phyloP scores from a whole-genome alignment of 768 basidiomycete genomes.

The Termitomyces sp. region DNA sequence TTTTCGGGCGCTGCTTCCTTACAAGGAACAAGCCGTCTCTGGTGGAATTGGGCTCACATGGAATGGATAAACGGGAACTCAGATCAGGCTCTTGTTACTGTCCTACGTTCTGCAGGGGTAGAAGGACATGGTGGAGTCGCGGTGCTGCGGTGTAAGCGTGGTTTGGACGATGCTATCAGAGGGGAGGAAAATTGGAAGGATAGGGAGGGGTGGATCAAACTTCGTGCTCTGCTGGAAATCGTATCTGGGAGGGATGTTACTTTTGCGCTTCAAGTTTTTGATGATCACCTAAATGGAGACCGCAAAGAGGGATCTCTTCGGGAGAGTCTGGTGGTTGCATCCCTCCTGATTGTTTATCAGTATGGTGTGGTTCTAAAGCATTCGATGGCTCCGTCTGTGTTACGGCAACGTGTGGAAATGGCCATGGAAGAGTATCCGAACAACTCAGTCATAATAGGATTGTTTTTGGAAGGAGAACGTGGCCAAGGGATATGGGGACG shows the following conservation, averaged over 20 bases:
- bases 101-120: conserved; percentile 51
- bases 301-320: conserved; percentile 26
- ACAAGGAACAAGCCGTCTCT: conserved; percentile 44
- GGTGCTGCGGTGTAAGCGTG: conserved; percentile 61
- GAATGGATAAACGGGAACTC: conserved; percentile 65
- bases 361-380: conserved; percentile 52
- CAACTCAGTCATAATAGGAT: conserved; percentile 68
- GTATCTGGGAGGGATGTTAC: conserved; percentile 41
- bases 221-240: conserved; percentile 64
- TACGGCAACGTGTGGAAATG: conserved; percentile 54
- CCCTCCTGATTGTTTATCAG: conserved; percentile 58
- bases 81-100: conserved; percentile 48
- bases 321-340: conserved; percentile 57
- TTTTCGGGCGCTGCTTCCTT: conserved; percentile 35
- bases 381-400: conserved; percentile 51
- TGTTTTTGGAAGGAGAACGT: conserved; percentile 75
- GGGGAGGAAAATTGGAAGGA: conserved; percentile 44
- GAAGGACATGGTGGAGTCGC: conserved; percentile 50
- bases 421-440: conserved; percentile 58
- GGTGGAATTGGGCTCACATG: conserved; percentile 86
- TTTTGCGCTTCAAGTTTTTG: conserved; percentile 40
- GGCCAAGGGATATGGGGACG: conserved; percentile 79
- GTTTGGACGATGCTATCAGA: conserved; percentile 49
- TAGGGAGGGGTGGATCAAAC: conserved; percentile 61
- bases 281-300: conserved; percentile 23